Base-by-base conservation (phyloP, 1,284 basidiomycete genomes). In the Crocinoboletus sp. region DNA sequence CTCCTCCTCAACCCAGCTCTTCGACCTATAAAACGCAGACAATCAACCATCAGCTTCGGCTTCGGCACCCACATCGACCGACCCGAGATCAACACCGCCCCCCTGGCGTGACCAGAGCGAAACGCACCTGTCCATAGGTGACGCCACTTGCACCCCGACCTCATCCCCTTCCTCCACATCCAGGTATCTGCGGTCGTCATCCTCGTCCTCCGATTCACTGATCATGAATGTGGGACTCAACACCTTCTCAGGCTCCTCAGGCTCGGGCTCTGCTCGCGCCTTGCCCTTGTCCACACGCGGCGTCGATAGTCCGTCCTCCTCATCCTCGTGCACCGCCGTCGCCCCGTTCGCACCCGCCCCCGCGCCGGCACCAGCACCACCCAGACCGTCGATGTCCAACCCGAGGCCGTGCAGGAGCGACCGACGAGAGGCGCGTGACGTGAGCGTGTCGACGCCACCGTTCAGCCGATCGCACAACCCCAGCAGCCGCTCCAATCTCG, bases 1-100 rank as follows among this genome's bases (percentile, higher is more conserved):
- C 58, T 92, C 90, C 58, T 93, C 90, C 53, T 82, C 86, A 0
- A 93, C 84, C 84, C 87, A 89, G 42, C 72, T 81, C 53, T 78
- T 74, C 30, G 84, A 88, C 42, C 85, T 86, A 28, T 5, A 23
- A 24, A 23, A 17, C n/a, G n/a, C 15, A 27, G 4, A 13, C 41
- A 22, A n/a, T n/a, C 10, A 6, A 16, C 13, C 13, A 11, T 39
- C 20, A 17, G 16, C 25, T 4, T 20, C 17, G 17, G 16, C n/a
- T 16, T 10, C 34, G n/a, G 1, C 4, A 34, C 10, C 34, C 20
- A 2, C 6, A 34, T 13, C 19, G 2, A 9, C 17, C 17, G 15
- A 31, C 13, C 15, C 13, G 2, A 5, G 12, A 17, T 17, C 27
- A 36, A 37, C 23, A 24, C 22, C 30, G 30, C 15, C 37, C 28